phyloP scores from a whole-genome alignment of 495 filamentous ascomycete species.

The Daldinia grandis region DNA sequence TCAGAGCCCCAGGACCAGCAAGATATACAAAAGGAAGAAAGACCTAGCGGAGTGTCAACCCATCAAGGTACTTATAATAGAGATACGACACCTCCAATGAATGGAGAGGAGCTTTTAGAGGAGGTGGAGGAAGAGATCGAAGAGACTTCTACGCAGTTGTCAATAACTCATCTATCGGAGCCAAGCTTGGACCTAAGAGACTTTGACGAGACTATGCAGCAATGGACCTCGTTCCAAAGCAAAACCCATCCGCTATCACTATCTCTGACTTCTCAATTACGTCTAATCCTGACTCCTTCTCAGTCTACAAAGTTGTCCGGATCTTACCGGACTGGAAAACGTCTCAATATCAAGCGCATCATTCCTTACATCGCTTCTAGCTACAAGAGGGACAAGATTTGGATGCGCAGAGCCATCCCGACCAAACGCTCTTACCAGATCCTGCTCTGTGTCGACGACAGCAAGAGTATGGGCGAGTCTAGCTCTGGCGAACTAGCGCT shows the following conservation, averaged over 20 bases:
- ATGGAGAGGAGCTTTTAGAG: slow-evolving; percentile 31
- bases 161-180: slow-evolving; percentile 72
- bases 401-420: slow-evolving; percentile 93
- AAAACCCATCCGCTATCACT: slow-evolving; percentile 86
- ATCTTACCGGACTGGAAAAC: slow-evolving; percentile 96
- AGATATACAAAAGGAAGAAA: slow-evolving; percentile 52
- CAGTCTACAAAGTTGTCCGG: slow-evolving; percentile 95
- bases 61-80: slow-evolving; percentile 55
- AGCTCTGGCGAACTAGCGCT: slow-evolving; percentile 75
- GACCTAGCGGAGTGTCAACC: slow-evolving; percentile 56
- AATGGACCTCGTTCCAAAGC: slow-evolving; percentile 86
- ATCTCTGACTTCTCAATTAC: slow-evolving; percentile 88
- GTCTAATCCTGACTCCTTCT: slow-evolving; percentile 92
- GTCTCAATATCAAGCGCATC: slow-evolving; percentile 98
- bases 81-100: slow-evolving; percentile 33
- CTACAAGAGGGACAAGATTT: slow-evolving; percentile 99
- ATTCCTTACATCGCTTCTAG: slow-evolving; percentile 97
- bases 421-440: slow-evolving; percentile 96
- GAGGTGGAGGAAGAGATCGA: slow-evolving; percentile 68
- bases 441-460: slow-evolving; percentile 96
- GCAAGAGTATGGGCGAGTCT: slow-evolving; percentile 85
- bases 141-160: slow-evolving; percentile 76
- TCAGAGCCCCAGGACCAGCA: slow-evolving; percentile 47
- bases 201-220: slow-evolving; percentile 71
- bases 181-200: slow-evolving; percentile 47